Conservation (phyloP, 352 stramenopile genomes). For the Phytophthora palmivora region DNA sequence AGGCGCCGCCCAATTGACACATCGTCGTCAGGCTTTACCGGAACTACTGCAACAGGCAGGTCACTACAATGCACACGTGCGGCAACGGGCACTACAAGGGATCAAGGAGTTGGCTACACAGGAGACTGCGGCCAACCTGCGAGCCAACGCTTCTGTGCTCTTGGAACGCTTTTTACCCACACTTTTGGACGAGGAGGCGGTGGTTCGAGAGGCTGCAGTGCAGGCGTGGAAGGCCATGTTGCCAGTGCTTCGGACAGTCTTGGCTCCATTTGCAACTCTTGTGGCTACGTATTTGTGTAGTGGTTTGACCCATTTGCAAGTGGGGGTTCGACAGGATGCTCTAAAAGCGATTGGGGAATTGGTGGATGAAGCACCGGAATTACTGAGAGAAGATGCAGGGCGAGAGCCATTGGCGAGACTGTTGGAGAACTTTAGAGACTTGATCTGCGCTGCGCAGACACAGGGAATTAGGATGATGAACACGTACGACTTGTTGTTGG, state of each 20-base stretch:
- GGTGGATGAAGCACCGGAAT: conserved; percentile 63
- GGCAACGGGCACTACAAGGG: conserved; percentile 71
- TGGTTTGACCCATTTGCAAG: conserved; percentile 79
- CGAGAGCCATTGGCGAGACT: conserved; percentile 65
- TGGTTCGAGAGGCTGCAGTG: conserved; percentile 79
- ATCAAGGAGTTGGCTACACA: conserved; percentile 66
- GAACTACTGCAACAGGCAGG: conserved; percentile 72
- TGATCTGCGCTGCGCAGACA: conserved; percentile 66
- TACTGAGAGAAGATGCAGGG: conserved; percentile 61
- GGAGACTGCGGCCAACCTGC: conserved; percentile 57
- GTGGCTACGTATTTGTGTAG: conserved; percentile 84
- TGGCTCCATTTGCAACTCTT: conserved; percentile 77
- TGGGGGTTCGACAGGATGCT: conserved; percentile 77
- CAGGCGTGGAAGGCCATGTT: conserved; percentile 72
- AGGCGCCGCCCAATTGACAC: conserved; percentile 61
- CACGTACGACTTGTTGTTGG: conserved; percentile 68
- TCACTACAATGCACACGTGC: conserved; percentile 87
- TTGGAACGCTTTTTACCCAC: conserved; percentile 81
- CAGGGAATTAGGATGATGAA: conserved; percentile 85
- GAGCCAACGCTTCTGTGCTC: conserved; percentile 74
- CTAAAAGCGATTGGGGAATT: conserved; percentile 72
- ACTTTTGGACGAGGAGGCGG: conserved; percentile 80
- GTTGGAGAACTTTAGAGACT: conserved; percentile 83
- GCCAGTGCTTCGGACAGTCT: conserved; percentile 51
- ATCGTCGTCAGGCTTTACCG: conserved; percentile 68